These are phyloP conservation scores for Fistulina hepatica DNA, from an alignment of 1,284 basidiomycete genomes.

Conservation along the genomic window DNA sequence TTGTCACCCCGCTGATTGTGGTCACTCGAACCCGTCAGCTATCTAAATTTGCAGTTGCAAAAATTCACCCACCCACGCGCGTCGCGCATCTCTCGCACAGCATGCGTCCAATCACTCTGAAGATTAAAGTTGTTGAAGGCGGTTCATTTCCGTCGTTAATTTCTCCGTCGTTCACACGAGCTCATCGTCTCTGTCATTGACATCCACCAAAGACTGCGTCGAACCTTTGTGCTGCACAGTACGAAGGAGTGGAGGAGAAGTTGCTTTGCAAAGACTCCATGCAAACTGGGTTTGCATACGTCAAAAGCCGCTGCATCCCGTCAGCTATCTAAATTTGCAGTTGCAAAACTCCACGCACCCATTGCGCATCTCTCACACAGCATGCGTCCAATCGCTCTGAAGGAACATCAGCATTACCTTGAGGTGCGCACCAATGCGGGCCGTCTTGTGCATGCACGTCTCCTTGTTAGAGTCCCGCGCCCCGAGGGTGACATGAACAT, in stretches of 20 bases:
- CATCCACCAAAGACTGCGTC: too few relatives aligned
- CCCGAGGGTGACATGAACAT: slow-evolving; percentile 53
- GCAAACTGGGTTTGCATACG: slow-evolving; percentile 52
- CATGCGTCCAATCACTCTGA: too few relatives aligned
- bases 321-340: slow-evolving; percentile 9
- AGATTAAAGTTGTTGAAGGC: too few relatives aligned
- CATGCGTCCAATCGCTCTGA: slow-evolving; percentile 46
- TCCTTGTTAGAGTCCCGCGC: slow-evolving; percentile 75
- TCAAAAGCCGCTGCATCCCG: slow-evolving; percentile 45
- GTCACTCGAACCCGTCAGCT: slow-evolving; percentile 35
- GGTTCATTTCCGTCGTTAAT: too few relatives aligned
- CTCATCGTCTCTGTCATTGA: too few relatives aligned
- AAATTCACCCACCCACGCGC: not conserved
- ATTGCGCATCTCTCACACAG: slow-evolving; percentile 49
- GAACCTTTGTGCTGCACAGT: too few relatives aligned
- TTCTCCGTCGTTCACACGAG: too few relatives aligned
- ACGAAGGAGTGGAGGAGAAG: too few relatives aligned
- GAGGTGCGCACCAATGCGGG: slow-evolving; percentile 71
- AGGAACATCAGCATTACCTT: slow-evolving; percentile 52
- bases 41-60: slow-evolving; percentile 9
- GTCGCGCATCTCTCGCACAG: not conserved
- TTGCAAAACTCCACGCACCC: slow-evolving; percentile 33
- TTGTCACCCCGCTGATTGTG: too few relatives aligned
- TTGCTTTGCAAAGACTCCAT: slow-evolving; percentile 48
- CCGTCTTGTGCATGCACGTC: slow-evolving; percentile 90